Evolutionary conservation across 2,329 filamentous ascomycete species (phyloP), one percentile per base, ranked within the genome.

Genomic region (Cadophora sp.): DNA sequence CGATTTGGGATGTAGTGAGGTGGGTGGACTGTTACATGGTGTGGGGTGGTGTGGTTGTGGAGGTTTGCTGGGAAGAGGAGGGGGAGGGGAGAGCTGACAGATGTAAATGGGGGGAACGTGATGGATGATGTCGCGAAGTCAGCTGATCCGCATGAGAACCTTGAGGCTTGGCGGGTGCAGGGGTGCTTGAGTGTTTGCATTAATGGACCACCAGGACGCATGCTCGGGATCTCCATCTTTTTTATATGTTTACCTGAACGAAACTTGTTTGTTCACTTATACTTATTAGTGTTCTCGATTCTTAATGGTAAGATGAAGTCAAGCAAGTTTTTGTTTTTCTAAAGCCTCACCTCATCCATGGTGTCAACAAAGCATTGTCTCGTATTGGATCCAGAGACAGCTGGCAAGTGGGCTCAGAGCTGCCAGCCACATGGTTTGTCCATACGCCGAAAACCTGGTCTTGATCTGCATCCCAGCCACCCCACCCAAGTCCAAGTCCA

Each of bases 361-460:
- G 11, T 27, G 36, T 41, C 43, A 41, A 43, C 11, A 58, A 27
- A 51, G 24, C 11, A 30, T 45, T 62, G 47, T 22, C 27, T 27
- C 20, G 24, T 18, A 9, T 16, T 41, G 62, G 39, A n/a, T 53
- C 3, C 41, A 14, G 62, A 62, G 41, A 62, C 45, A 62, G 60
- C 53, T 50, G 33, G 60, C 48, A 41, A 60, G 45, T 62, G 55
- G 53, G 62, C 39, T 47, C n/a, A 53, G 41, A n/a, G 48, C 24
- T 56, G 30, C 48, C 65, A 67, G 65, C 62, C 66, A 67, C 65
- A 61, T 24, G 16, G 33, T 60, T 64, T 24, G 24, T n/a, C 24
- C 16, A 11, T n/a, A 47, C 43, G 63, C 39, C 24, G n/a, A 48
- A 56, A 51, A 61, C 33, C 41, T 48, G 45, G 20, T 48, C 33